These are phyloP conservation scores for Echites panduratus DNA, from an alignment of 257 asterid species.

Conservation along the genomic window DNA sequence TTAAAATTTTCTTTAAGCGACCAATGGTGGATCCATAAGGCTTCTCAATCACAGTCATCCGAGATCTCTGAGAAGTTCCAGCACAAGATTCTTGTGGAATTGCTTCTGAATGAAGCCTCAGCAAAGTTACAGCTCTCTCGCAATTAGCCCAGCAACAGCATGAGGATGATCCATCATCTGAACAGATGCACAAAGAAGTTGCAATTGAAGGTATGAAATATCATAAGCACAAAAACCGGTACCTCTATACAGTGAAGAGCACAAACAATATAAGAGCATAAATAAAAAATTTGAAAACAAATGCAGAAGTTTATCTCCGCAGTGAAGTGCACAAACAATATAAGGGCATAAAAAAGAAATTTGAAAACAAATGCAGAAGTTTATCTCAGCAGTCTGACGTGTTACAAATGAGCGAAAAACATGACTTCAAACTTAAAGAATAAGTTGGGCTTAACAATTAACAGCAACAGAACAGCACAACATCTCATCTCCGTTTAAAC, in stretches of 20 bases:
- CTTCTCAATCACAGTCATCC: background rate
- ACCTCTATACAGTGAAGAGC: background rate
- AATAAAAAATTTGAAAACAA: no score
- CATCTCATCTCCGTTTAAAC: background rate
- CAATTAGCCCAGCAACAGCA: conserved; percentile 79
- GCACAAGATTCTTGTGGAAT: conserved; percentile 7
- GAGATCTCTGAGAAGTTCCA: background rate
- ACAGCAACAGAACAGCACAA: background rate
- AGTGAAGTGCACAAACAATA: background rate
- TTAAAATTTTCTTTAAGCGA: conserved; percentile 35
- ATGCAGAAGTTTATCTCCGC: background rate
- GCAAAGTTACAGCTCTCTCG: conserved; percentile 56
- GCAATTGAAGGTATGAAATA: background rate
- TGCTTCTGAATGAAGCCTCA: conserved; percentile 37
- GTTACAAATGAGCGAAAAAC: background rate
- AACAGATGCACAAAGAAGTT: conserved; percentile 13
- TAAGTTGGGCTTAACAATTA: background rate
- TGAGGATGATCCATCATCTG: conserved; percentile 72
- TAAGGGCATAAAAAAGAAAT: no score
- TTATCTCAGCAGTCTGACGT: background rate
- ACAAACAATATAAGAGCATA: background rate
- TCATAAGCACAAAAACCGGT: background rate
- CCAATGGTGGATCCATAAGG: conserved; percentile 18
- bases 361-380: background rate
- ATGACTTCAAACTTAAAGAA: background rate